Evolutionary conservation across 164 flowering plant species (phyloP).

Genomic region (Sextonia rubra): DNA sequence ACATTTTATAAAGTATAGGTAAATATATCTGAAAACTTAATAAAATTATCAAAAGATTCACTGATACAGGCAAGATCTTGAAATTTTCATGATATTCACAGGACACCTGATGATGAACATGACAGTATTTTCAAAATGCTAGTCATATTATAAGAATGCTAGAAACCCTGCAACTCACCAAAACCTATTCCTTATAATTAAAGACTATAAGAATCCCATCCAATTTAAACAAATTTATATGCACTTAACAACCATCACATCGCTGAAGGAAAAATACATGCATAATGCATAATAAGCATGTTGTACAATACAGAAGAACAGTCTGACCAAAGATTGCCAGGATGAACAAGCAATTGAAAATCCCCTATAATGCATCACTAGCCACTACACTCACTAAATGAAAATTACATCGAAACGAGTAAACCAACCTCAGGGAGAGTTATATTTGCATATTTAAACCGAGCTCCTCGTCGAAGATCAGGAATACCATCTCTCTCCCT

Average conservation of each 20-base stretch:
- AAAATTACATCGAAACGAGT: background rate
- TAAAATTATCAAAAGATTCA: no score
- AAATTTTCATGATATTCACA: no score
- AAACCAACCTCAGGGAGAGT: slow-evolving; percentile 68
- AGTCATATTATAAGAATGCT: no score
- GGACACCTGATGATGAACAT: no score
- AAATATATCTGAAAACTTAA: no score
- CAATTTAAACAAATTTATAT: background rate
- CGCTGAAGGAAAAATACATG: background rate
- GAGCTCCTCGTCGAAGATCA: slow-evolving; percentile 82
- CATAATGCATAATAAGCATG: background rate
- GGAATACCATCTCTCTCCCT: slow-evolving; percentile 92
- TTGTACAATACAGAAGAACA: background rate
- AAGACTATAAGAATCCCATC: background rate
- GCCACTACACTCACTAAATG: no score
- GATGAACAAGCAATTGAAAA: background rate
- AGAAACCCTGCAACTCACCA: background rate
- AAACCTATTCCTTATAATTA: background rate
- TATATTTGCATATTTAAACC: slow-evolving; percentile 79
- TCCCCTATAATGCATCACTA: background rate
- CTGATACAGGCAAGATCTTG: no score
- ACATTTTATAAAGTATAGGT: no score
- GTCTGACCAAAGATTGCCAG: background rate
- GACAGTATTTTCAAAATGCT: no score
- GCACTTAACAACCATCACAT: background rate